These are phyloP conservation scores for Aphanocladium album DNA, from an alignment of 2,329 filamentous ascomycete genomes.

Conservation along the genomic window DNA sequence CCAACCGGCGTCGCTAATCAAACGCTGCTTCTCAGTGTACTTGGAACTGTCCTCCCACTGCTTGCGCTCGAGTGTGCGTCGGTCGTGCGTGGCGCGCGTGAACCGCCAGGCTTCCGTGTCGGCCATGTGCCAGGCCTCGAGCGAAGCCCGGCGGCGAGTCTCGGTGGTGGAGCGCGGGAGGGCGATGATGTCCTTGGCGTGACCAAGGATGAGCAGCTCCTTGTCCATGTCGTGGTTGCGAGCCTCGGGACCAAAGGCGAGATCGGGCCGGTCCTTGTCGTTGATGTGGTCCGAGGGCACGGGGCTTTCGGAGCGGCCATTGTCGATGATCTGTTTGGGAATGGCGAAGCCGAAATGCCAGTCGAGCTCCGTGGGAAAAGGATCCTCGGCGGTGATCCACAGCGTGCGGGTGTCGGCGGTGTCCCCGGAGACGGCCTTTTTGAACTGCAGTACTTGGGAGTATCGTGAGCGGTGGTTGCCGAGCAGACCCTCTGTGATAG, in stretches of 20 bases:
- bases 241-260: slow-evolving; percentile 44
- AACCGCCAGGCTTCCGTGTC: slow-evolving; percentile 78
- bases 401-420: slow-evolving; percentile 60
- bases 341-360: slow-evolving; percentile 88
- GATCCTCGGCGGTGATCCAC: slow-evolving; percentile 72
- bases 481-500: slow-evolving; percentile 65
- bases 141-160: slow-evolving; percentile 44
- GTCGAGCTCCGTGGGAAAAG: slow-evolving; percentile 65
- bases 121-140: slow-evolving; percentile 64
- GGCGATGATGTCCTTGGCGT: slow-evolving; percentile 45
- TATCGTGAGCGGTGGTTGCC: slow-evolving; percentile 55
- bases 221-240: slow-evolving; percentile 47
- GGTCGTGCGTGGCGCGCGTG: slow-evolving; percentile 60
- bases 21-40: slow-evolving; percentile 35
- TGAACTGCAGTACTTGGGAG: slow-evolving; percentile 67
- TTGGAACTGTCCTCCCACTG: slow-evolving; percentile 67
- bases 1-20: slow-evolving; percentile 11
- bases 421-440: slow-evolving; percentile 72
- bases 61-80: slow-evolving; percentile 56
- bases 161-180: slow-evolving; percentile 40
- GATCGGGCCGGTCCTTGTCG: slow-evolving; percentile 25
- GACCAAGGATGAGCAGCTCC: slow-evolving; percentile 50
- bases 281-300: slow-evolving; percentile 21
- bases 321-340: slow-evolving; percentile 50
- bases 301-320: slow-evolving; percentile 24